phyloP scores from a whole-genome alignment of 2,329 filamentous ascomycete species.

The Apiospora saccharicola region DNA sequence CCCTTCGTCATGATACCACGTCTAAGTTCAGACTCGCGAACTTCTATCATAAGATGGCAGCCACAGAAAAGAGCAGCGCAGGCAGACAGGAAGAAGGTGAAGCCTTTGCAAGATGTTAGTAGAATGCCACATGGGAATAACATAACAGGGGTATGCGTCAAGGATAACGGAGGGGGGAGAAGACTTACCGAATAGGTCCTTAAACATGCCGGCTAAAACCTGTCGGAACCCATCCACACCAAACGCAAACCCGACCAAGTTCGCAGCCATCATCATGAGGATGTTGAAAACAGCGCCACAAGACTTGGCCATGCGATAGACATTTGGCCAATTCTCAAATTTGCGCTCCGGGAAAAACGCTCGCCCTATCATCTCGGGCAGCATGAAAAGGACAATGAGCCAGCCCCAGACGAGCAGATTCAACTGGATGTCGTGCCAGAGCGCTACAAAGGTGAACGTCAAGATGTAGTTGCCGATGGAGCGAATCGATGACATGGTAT shows the following conservation, averaged over 20 bases:
- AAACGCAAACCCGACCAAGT: conserved; percentile 93
- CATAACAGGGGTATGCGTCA: not conserved
- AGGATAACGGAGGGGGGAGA: not conserved
- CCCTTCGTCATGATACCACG: conserved; percentile 86
- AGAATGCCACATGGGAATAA: not conserved
- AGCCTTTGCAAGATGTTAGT: conserved; percentile 53
- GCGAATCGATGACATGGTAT: conserved; percentile 55
- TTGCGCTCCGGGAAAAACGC: conserved; percentile 75
- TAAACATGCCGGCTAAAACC: conserved; percentile 77
- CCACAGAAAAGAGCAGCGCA: conserved; percentile 48
- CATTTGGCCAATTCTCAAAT: conserved; percentile 73
- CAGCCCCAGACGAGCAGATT: conserved; percentile 94
- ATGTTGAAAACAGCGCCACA: conserved; percentile 86
- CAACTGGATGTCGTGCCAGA: conserved; percentile 98
- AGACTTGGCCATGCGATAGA: conserved; percentile 75
- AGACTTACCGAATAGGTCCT: conserved; percentile 71
- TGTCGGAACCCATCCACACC: conserved; percentile 86
- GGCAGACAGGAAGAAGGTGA: conserved; percentile 75
- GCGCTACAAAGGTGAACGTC: conserved; percentile 94
- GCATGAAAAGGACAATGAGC: conserved; percentile 92
- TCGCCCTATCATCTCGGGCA: conserved; percentile 81
- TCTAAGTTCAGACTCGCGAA: conserved; percentile 83
- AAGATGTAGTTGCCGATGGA: conserved; percentile 78
- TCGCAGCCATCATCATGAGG: conserved; percentile 95
- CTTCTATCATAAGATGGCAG: conserved; percentile 79